These are phyloP conservation scores for Calonectria multiphialidica DNA, from an alignment of 2,329 filamentous ascomycete species.

Conservation along the genomic window DNA sequence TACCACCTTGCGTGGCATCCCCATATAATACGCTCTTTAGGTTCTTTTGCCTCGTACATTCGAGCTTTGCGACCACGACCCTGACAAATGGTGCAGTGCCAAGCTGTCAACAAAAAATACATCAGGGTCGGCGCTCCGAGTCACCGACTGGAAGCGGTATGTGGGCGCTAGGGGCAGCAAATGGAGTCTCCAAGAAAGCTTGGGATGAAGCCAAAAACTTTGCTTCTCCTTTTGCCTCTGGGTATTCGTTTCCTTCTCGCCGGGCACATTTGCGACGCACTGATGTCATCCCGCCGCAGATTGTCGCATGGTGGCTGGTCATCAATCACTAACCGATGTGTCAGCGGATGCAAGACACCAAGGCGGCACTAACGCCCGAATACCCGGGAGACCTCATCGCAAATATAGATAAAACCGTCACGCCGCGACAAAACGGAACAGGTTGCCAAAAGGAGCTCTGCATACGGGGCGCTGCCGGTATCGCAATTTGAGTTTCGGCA, in stretches of 20 bases:
- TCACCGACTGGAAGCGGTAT: neutral
- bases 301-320: neutral
- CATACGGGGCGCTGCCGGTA: neutral
- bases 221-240: neutral
- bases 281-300: neutral
- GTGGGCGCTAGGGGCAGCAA: neutral
- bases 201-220: neutral
- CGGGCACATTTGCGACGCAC: neutral
- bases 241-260: neutral
- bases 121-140: neutral
- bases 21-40: neutral
- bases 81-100: neutral
- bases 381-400: neutral
- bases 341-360: neutral
- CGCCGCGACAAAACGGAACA: neutral
- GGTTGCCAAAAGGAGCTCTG: neutral
- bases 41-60: neutral
- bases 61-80: neutral
- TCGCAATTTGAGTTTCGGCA: neutral
- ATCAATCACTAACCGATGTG: neutral
- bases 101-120: neutral
- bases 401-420: neutral
- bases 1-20: neutral
- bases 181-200: neutral
- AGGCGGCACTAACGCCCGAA: neutral